These are phyloP conservation scores for Lodderomyces orthopsilosis DNA, from an alignment of 1,139 yeast genomes.

Conservation along the genomic window DNA sequence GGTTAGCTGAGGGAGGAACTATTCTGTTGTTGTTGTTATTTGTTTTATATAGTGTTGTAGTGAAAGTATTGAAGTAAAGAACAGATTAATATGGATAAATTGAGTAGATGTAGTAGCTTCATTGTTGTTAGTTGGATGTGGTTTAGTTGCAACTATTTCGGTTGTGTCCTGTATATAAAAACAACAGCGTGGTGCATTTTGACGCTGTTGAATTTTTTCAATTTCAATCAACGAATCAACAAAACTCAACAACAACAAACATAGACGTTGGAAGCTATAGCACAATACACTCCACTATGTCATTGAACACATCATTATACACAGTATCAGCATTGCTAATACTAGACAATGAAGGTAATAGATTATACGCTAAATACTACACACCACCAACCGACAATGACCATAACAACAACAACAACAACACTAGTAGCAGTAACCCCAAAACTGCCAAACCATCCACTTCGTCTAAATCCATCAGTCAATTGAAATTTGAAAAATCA, in stretches of 20 bases:
- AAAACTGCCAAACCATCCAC: neutral
- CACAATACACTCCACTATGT: slow-evolving; percentile 27
- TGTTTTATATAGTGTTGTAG: too few species aligned
- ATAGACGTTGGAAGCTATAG: too few species aligned
- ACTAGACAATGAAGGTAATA: slow-evolving; percentile 76
- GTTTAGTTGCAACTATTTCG: too few species aligned
- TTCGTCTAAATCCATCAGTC: slow-evolving; percentile 23
- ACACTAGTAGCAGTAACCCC: neutral
- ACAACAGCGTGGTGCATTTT: neutral
- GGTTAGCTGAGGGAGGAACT: slow-evolving; percentile 12
- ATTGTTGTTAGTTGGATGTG: too few species aligned
- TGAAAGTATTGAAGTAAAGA: too few species aligned
- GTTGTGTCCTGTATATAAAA: neutral
- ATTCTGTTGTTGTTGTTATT: neutral
- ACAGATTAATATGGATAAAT: neutral
- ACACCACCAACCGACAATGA: slow-evolving; percentile 28
- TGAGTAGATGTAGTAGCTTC: neutral
- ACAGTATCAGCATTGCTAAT: slow-evolving; percentile 75
- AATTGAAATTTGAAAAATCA: slow-evolving; percentile 70
- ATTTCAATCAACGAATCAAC: neutral
- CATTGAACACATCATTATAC: slow-evolving; percentile 67
- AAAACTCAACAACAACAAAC: too few species aligned
- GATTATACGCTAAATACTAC: slow-evolving; percentile 85
- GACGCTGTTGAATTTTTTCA: neutral
- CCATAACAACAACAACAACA: neutral